Percentiles rank a stretch among this genome's conserved stretches.
These are phyloP conservation scores for Neurospora discreta DNA, from an alignment of 495 filamentous ascomycete species.

Conservation along the genomic window DNA sequence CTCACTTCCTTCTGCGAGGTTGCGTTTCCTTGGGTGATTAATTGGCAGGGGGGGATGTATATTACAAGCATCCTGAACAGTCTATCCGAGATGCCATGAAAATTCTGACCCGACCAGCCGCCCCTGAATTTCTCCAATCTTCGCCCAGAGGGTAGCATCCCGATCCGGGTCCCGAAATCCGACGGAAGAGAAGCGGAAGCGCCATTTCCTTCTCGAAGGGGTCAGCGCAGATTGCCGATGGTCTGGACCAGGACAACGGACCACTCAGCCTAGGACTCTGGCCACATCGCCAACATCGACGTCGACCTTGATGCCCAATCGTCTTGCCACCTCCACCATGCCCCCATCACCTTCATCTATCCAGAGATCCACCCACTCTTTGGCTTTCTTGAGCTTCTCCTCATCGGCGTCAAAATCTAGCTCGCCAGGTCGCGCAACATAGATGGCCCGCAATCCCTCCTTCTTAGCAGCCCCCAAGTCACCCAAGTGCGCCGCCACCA, in stretches of 20 bases:
- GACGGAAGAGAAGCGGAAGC: not conserved
- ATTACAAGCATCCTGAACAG: not conserved
- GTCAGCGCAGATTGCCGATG: not conserved
- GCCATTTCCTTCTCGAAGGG: not conserved
- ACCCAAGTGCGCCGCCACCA: conserved; percentile 68
- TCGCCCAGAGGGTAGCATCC: not conserved
- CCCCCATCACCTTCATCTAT: conserved; percentile 37
- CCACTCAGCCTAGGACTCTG: not conserved
- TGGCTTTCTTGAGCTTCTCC: conserved; percentile 39
- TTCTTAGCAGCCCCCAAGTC: conserved; percentile 57
- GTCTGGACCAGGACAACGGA: not conserved
- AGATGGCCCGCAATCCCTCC: conserved; percentile 57
- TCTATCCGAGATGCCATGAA: not conserved
- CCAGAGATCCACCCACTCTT: conserved; percentile 57
- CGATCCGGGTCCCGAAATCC: not conserved
- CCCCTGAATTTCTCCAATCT: not conserved
- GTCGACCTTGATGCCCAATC: conserved; percentile 20
- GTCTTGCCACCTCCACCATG: conserved; percentile 42
- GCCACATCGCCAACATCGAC: not conserved
- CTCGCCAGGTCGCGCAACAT: conserved; percentile 59
- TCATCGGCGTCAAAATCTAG: conserved; percentile 47
- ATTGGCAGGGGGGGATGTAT: not conserved
- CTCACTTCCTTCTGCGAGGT: not conserved
- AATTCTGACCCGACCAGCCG: not conserved
- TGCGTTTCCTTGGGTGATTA: not conserved